Percentiles rank a stretch among this genome's conserved stretches.
phyloP scores from a whole-genome alignment of 1,284 basidiomycete genomes.

The Tilletia caries region DNA sequence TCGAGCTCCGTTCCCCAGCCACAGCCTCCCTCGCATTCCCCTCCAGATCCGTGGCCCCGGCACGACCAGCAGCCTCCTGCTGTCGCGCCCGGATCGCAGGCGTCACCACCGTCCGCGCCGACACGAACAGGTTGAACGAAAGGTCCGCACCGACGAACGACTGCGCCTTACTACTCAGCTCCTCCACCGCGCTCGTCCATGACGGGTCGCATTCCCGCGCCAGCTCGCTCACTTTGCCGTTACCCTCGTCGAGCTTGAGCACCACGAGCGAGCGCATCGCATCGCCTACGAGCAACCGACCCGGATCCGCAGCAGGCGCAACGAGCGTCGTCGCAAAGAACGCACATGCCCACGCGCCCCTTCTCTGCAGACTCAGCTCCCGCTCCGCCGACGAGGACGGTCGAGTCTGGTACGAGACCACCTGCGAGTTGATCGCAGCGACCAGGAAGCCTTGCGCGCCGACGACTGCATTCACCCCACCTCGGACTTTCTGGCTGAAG shows the following conservation, averaged over 20 bases:
- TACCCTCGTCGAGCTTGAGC: constrained; percentile 29
- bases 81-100: constrained; percentile 24
- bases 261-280: constrained; percentile 48
- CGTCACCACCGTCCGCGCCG: constrained; percentile 31
- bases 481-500: constrained; percentile 33
- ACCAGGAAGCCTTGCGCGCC: constrained; percentile 25
- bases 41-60: background rate
- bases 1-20: constrained; percentile 14
- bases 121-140: constrained; percentile 47
- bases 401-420: constrained; percentile 29
- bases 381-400: constrained; percentile 16
- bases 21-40: constrained; percentile 6
- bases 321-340: constrained; percentile 45
- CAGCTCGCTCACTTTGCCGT: constrained; percentile 33
- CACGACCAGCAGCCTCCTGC: constrained; percentile 17
- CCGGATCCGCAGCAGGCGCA: constrained; percentile 19
- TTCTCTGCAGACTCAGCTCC: constrained; percentile 20
- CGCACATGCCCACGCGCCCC: constrained; percentile 42
- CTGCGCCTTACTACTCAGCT: constrained; percentile 32
- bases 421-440: constrained; percentile 46
- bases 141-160: constrained; percentile 49
- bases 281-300: constrained; percentile 43
- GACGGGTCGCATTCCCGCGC: constrained; percentile 49
- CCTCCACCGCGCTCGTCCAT: constrained; percentile 46
- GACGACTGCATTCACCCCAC: constrained; percentile 44